Evolutionary conservation across 306 rosid species (phyloP), one percentile per base, ranked within the genome.

Genomic region (Prunus kanzakura): DNA sequence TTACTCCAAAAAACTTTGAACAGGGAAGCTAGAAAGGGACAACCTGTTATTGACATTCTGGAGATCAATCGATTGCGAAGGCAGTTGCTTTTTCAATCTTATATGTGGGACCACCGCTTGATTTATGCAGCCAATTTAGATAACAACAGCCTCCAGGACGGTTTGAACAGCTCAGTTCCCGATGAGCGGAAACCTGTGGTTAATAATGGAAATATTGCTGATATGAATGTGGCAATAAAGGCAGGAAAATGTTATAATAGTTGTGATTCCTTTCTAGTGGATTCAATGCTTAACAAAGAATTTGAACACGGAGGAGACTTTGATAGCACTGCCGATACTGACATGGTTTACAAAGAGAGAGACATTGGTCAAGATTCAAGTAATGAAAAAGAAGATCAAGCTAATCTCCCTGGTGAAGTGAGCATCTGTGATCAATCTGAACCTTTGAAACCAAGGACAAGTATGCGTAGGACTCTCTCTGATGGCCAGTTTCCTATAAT

Each of bases 101-200:
- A 89, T 64, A 72, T 89, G 83, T 96, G 98, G 99, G 98, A 90
- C 80, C 90, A 82, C 63, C 93, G 96, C 78, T 89, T 95, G 73
- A 61, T 88, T 74, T 78, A 71, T 76, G 90, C 80, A 32, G 89
- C 79, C 67, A 78, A 57, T 74, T 67, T 76, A 84, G 82, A 80
- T 60, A 83, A 80, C 62, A 78, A 79, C 69, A 77, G 69, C 76
- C 64, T 57, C 66, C 79, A 61, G 64, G 71, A 73, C 81, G 81
- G 20, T 46, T 83, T 81, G 77, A 82, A 82, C 77, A 75, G 76
- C 76, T 71, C 87, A 64, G n/a, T 49, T 78, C 79, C 85, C 23
- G 89, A 74, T 64, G 88, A 80, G 71, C 88, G 88, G 65, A 89
- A 72, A 73, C 70, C 63, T 50, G 12, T 47, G 49, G 50, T 41